Percentiles rank a stretch among this genome's conserved stretches.
Evolutionary conservation across 805 yeast genomes (phyloP).

Genomic region (Hanseniaspora taiwanica): DNA sequence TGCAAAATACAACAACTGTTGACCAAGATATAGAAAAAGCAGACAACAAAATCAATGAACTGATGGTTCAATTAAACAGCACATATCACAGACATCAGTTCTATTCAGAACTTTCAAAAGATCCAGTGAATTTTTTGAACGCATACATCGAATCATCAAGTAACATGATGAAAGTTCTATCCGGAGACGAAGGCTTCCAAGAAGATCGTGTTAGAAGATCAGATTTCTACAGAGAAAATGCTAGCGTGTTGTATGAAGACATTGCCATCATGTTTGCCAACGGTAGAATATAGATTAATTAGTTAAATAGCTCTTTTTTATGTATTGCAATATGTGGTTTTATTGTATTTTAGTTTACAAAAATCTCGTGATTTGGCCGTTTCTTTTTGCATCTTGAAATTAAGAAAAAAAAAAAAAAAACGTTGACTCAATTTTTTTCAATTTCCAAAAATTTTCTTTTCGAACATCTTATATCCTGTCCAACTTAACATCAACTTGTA

Average conservation of each 20-base stretch:
- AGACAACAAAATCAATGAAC: slow-evolving; percentile 29
- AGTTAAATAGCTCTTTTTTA: no score
- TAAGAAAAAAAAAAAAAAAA: no score
- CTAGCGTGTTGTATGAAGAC: slow-evolving; percentile 66
- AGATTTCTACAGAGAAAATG: slow-evolving; percentile 52
- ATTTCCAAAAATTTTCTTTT: background rate
- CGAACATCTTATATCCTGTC: background rate
- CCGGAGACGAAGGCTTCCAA: slow-evolving; percentile 80
- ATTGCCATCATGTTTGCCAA: slow-evolving; percentile 53
- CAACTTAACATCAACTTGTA: no score
- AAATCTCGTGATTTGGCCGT: no score
- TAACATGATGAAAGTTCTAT: slow-evolving; percentile 68
- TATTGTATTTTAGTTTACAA: no score
- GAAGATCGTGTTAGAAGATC: slow-evolving; percentile 84
- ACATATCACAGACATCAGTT: slow-evolving; percentile 61
- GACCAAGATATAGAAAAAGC: slow-evolving; percentile 30
- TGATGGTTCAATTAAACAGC: slow-evolving; percentile 38
- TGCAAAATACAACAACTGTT: slow-evolving; percentile 7
- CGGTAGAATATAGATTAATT: slow-evolving; percentile 20
- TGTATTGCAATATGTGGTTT: no score
- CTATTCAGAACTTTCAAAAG: slow-evolving; percentile 55
- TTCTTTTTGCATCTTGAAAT: no score
- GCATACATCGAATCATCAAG: slow-evolving; percentile 62
- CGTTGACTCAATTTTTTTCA: background rate
- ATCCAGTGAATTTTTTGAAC: slow-evolving; percentile 66